Base-by-base conservation (phyloP, 495 filamentous ascomycete genomes). In the Annulohypoxylon maeteangense region DNA sequence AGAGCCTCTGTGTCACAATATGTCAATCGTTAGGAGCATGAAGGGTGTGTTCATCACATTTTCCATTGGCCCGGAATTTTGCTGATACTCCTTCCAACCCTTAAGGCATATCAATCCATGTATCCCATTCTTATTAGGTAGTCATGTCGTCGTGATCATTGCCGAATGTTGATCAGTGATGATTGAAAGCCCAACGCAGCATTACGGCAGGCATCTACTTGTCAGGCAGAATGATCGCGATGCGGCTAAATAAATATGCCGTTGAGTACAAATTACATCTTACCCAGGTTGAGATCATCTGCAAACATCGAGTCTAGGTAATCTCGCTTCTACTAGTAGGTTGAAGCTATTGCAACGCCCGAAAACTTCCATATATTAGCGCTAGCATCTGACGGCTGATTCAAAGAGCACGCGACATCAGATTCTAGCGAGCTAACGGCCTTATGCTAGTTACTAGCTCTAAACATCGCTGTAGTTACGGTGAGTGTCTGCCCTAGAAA, bases 201-300 rank as follows among this genome's bases (percentile, higher is more conserved):
- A 18, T 25, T 34, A 45, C 48, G 12, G n/a, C n/a, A 27, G 11
- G 14, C 12, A 14, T 12, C 40, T 57, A 42, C 47, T 6, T 29
- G 62, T 55, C 53, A 62, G 68, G 62, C 62, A 71, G 11, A 61
- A 65, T 60, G 50, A 40, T 67, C 57, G 55, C 34, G 48, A 57
- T 67, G 53, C 53, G 69, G 69, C 69, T 72, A 72, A 72, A 72
- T 72, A 72, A 72, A 72, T 71, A 66, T 67, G 58, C 12, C 32
- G 42, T 44, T 44, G 44, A 55, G 42, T 25, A 40, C 36, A 14
- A 59, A 20, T 31, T 25, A 48, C 31, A 18, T 10, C 36, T 48
- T 53, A 42, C n/a, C 11, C 6, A 29, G 22, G 27, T 56, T 62
- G 23, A 56, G 56, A 57, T 27, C 48, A 25, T 16, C 54, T 50